These are phyloP conservation scores for Asterophora lycoperdoides DNA, from an alignment of 768 basidiomycete genomes.

Conservation along the genomic window DNA sequence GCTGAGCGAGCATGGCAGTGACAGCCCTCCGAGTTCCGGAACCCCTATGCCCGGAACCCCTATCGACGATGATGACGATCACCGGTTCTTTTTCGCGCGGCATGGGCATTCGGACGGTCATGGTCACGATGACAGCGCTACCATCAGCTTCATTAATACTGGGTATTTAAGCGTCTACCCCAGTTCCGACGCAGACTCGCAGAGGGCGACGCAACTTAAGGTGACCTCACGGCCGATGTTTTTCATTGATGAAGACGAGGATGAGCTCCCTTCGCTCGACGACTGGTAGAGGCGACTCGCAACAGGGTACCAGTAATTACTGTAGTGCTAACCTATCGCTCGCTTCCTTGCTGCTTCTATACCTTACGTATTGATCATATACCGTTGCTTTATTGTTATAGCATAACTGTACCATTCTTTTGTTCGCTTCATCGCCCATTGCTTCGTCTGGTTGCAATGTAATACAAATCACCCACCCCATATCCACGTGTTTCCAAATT, in stretches of 20 bases:
- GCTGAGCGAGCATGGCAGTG: slow-evolving; percentile 6
- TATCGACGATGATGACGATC: slow-evolving; percentile 20
- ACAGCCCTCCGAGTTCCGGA: slow-evolving; percentile 14
- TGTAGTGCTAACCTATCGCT: slow-evolving; percentile 6
- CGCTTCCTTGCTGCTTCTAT: slow-evolving; percentile 5
- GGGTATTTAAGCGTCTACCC: slow-evolving; percentile 2
- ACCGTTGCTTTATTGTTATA: neutral
- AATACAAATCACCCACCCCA: too few species aligned
- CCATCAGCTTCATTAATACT: neutral
- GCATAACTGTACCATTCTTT: neutral
- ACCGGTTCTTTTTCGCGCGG: slow-evolving; percentile 7
- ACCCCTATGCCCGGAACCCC: slow-evolving; percentile 23
- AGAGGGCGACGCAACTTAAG: slow-evolving; percentile 9
- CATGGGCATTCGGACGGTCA: slow-evolving; percentile 5
- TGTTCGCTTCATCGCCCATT: neutral
- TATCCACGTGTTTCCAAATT: too few species aligned
- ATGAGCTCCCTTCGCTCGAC: slow-evolving; percentile 38
- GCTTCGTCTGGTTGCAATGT: neutral
- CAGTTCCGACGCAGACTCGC: neutral
- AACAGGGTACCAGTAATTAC: neutral
- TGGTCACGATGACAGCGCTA: neutral
- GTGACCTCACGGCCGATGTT: slow-evolving; percentile 19
- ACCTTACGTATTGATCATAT: slow-evolving; percentile 1
- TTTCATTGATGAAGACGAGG: slow-evolving; percentile 32
- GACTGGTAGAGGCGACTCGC: slow-evolving; percentile 32